Conservation (phyloP, 176 grass and related monocot species). For the Cenchrus fungigraminus region DNA sequence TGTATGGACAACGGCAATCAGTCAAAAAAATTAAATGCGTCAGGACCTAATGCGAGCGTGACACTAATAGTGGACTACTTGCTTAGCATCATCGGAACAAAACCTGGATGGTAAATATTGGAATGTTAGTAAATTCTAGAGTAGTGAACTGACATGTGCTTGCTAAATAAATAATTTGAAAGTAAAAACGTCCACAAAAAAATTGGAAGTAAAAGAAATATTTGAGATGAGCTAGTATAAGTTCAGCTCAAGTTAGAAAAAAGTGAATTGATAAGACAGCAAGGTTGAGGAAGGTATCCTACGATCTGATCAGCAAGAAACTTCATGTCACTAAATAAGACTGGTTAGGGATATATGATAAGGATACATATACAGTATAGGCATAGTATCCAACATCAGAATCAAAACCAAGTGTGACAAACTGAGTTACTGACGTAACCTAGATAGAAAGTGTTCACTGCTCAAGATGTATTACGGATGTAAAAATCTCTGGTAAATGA, state of each 20-base stretch:
- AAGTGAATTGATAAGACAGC: background rate
- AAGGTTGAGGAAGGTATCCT: background rate
- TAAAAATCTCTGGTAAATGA: constrained; percentile 11
- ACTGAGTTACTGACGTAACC: background rate
- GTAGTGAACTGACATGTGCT: background rate
- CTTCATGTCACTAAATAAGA: background rate
- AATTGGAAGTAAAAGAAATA: background rate
- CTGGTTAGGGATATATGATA: background rate
- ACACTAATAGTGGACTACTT: constrained; percentile 53
- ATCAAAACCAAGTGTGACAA: background rate
- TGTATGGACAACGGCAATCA: too few species aligned
- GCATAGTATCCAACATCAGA: background rate
- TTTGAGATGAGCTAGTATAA: background rate
- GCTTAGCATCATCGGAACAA: constrained; percentile 53
- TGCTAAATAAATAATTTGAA: background rate
- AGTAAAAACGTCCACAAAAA: background rate
- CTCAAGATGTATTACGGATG: background rate
- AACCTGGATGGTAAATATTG: constrained; percentile 51
- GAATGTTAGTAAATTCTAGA: constrained; percentile 30
- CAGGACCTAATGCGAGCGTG: too few species aligned
- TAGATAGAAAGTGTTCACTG: background rate
- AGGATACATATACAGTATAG: background rate
- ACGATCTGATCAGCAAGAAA: background rate
- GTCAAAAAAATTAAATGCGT: too few species aligned
- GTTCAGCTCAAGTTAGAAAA: background rate